These are phyloP conservation scores for Coemansia sp. DNA, from an alignment of 192 early-diverging fungal species.

Conservation along the genomic window DNA sequence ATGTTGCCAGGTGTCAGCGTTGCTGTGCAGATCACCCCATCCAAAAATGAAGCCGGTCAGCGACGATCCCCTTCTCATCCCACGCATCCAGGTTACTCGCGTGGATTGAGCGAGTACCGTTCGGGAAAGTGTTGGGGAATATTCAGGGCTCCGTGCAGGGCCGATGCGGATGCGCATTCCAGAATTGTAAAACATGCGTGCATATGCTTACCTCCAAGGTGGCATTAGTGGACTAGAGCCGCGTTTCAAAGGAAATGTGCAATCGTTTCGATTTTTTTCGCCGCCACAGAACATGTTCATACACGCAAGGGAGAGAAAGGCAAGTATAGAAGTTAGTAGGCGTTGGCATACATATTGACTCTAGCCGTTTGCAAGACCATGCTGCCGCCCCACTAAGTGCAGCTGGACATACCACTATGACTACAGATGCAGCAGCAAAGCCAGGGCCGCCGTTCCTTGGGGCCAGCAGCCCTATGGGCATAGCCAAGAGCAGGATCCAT, in stretches of 20 bases:
- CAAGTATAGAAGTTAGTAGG: neutral
- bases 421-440: conserved; percentile 25
- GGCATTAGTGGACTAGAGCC: conserved; percentile 39
- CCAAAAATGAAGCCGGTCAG: neutral
- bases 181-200: conserved; percentile 1
- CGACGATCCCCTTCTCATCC: neutral
- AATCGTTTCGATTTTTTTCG: neutral
- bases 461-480: conserved; percentile 21
- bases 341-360: neutral
- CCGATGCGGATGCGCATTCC: neutral
- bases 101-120: neutral
- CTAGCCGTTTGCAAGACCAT: neutral
- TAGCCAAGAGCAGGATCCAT: conserved; percentile 14
- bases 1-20: neutral
- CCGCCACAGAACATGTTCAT: neutral
- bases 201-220: conserved; percentile 43
- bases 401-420: conserved; percentile 32
- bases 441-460: conserved; percentile 5
- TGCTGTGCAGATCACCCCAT: neutral
- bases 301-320: neutral
- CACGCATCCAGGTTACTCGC: neutral
- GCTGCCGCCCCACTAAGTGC: neutral
- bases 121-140: neutral
- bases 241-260: neutral
- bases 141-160: neutral